A percentile compares a stretch with the other conserved stretches of the same genome.
Evolutionary conservation across 257 asterid species (phyloP).

Genomic region (Lycium ferocissimum): DNA sequence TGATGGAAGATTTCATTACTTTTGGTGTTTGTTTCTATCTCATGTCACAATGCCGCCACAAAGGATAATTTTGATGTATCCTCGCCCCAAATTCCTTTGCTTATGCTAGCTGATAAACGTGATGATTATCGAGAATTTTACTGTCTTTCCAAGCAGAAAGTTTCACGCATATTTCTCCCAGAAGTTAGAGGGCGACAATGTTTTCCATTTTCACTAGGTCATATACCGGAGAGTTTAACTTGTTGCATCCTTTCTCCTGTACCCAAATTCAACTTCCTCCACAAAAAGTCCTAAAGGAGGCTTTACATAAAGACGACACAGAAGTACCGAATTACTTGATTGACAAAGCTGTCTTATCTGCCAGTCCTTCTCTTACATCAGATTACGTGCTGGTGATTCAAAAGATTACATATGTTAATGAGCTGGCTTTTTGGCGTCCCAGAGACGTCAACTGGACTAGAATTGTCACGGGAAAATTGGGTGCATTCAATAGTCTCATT

Average conservation of each 20-base stretch:
- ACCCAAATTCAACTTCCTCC: background rate
- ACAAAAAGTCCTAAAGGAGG: background rate
- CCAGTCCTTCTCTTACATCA: no score
- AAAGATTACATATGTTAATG: no score
- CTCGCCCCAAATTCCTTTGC: background rate
- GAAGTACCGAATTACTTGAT: background rate
- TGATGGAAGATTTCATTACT: no score
- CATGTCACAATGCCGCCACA: background rate
- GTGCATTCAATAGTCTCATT: background rate
- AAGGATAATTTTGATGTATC: background rate
- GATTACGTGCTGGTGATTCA: no score
- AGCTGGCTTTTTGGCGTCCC: no score
- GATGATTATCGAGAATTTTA: background rate
- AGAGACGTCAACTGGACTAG: background rate
- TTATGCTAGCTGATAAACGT: slow-evolving; percentile 1
- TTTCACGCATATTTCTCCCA: background rate
- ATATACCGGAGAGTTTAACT: background rate
- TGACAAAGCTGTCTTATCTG: background rate
- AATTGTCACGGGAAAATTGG: background rate
- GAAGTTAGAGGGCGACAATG: background rate
- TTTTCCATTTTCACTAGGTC: background rate
- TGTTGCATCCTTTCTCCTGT: background rate
- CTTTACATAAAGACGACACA: background rate
- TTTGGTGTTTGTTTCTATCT: background rate
- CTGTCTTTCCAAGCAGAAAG: background rate